Conservation (phyloP, 345 rosid species). For the Eucalyptus erythrocorys region DNA sequence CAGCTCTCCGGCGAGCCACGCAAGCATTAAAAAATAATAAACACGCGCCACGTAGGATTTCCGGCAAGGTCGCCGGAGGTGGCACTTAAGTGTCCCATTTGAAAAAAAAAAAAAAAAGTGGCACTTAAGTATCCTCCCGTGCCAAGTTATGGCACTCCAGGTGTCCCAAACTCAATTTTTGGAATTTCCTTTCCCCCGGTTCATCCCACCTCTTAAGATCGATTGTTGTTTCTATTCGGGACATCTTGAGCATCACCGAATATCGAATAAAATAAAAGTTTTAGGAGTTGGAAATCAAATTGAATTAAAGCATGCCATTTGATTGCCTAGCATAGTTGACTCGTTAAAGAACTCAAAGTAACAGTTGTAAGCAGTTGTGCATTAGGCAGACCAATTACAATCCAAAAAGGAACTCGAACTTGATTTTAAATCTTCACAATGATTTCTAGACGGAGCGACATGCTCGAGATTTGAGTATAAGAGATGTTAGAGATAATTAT, state of each 20-base stretch:
- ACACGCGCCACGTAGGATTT: no score
- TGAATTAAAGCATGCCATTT: not conserved
- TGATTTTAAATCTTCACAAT: not conserved
- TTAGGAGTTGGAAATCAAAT: not conserved
- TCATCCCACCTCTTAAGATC: not conserved
- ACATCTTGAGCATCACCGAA: not conserved
- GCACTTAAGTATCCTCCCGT: no score
- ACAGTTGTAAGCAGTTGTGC: not conserved
- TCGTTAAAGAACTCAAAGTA: not conserved
- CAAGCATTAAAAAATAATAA: no score
- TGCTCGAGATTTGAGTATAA: not conserved
- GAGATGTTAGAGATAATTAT: no score
- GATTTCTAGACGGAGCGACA: not conserved
- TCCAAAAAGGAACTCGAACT: not conserved
- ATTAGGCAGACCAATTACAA: not conserved
- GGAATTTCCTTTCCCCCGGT: not conserved
- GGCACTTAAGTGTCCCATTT: no score
- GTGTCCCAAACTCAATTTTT: no score
- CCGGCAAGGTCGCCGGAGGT: no score
- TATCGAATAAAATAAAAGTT: not conserved
- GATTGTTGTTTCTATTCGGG: not conserved
- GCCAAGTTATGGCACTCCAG: no score
- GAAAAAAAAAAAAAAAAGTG: no score
- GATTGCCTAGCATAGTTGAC: not conserved
- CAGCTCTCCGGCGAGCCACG: no score